Evolutionary conservation across 345 rosid species (phyloP), one percentile per base, ranked within the genome.

Genomic region (Acer saccharum): DNA sequence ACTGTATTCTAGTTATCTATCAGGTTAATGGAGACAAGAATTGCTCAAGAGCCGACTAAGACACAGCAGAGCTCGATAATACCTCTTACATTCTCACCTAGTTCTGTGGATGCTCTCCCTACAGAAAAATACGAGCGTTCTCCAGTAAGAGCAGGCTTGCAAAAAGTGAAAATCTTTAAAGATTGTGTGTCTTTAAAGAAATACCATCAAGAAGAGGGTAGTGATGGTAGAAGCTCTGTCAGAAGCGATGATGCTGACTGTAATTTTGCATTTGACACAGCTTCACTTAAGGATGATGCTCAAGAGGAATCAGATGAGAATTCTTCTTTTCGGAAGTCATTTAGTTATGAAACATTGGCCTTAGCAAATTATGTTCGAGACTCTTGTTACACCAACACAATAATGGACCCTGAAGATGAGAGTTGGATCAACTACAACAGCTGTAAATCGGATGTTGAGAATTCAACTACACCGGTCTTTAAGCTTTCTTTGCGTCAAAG

Each of bases 291-390:
- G 14, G 88, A 80, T 43, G 83, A 77, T 16, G 78, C 64, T 35
- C 74, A 65, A 32, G 58, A 46, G 39, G 86, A 81, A 63, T 78
- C 78, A 27, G 83, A 81, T 8, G 80, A 73, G 52, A 69, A 79
- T 41, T 87, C 83, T 65, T 71, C 81, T 79, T 68, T 77, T 73
- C 68, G 67, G 43, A 72, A 80, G 61, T 81, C 87, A 71, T 76
- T 91, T 73, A 82, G 84, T 17, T 89, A 89, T 63, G 88, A 86
- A 80, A 79, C 91, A 65, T 65, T 91, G 79, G 87, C 91, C 46
- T 73, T 68, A 60, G 88, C 89, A 43, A 90, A 89, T 64, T 85
- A 81, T 43, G 79, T 79, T 11, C 83, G 86, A 73, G 84, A 76
- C 62, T 81, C 78, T 21, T 78, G 72, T 41, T 70, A 73, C 77